Base-by-base conservation (phyloP, 2,329 filamentous ascomycete species). In the Aspergillus sclerotialis region DNA sequence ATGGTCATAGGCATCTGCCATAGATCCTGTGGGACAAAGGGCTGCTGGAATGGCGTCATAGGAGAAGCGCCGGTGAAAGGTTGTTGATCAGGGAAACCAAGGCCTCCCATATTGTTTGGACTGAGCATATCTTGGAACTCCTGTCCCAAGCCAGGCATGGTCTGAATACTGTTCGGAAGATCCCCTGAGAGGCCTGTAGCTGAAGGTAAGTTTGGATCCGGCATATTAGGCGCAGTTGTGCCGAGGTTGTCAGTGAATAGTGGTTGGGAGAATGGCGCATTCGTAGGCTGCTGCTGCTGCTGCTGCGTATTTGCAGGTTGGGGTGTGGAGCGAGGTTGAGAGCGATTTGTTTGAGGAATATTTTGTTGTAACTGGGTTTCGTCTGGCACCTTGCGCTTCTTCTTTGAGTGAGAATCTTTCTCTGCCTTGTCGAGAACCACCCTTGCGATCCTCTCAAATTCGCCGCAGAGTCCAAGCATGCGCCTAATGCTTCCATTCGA, bases 1-100 rank as follows among this genome's bases (percentile, higher is more conserved):
- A 96, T 73, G 3, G 86, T 93, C 81, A 94, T 94, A 1, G 90
- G 89, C 76, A 96, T 81, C 58, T 90, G 84, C 79, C 92, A 98
- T 16, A 96, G 64, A 62, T 96, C 92, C 50, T 90, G 87, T 4
- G 92, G 90, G 14, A 96, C 78, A 51, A 94, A 82, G 0, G 89
- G 89, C 46, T 93, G 84, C 51, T 89, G 82, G 53, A 89, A 88
- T 12, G 69, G 53, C 9, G 63, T 58, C 23, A 65, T 53, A 36
- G 54, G 51, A 8, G 55, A 52, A 19, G 56, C 49, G 13, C 46
- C 50, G 19, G 52, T 42, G 32, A 59, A 56, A 5, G 53, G 40
- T 7, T 48, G 44, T 36, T 53, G 53, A 24, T 55, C 49, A n/a
- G 48, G 40, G 37, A 64, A 55, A 30, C 49, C 48, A n/a, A 55